Evolutionary conservation across 805 yeast genomes (phyloP).

Genomic region (Candida patagonica): DNA sequence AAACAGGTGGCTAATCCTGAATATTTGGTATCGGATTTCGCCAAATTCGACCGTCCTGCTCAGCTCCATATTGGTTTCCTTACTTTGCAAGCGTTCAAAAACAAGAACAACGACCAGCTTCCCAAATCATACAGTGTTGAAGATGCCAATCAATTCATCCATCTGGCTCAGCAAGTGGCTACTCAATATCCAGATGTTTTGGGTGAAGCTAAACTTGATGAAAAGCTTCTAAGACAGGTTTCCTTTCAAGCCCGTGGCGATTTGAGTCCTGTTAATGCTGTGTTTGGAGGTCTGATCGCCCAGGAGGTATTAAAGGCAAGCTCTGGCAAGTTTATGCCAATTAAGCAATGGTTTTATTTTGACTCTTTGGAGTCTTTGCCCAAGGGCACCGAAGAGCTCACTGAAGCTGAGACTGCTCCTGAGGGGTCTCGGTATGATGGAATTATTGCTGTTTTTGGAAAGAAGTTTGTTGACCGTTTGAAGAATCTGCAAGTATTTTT

Average conservation of each 20-base stretch:
- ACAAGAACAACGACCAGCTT: constrained; percentile 49
- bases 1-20: constrained; percentile 73
- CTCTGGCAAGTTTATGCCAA: constrained; percentile 91
- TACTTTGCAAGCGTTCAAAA: constrained; percentile 70
- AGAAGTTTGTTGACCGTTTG: constrained; percentile 60
- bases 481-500: constrained; percentile 76
- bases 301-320: constrained; percentile 95
- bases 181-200: constrained; percentile 49
- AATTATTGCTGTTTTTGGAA: constrained; percentile 93
- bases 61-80: constrained; percentile 89
- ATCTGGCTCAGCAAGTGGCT: constrained; percentile 51
- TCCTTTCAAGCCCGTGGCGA: constrained; percentile 88
- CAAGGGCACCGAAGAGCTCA: constrained; percentile 36
- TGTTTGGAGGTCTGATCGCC: constrained; percentile 89
- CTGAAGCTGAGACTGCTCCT: constrained; percentile 65
- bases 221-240: constrained; percentile 57
- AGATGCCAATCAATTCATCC: constrained; percentile 62
- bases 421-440: constrained; percentile 78
- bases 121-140: constrained; percentile 71
- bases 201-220: constrained; percentile 50
- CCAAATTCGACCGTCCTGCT: constrained; percentile 86
- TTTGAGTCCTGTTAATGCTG: constrained; percentile 79
- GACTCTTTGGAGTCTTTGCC: constrained; percentile 93
- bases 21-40: constrained; percentile 73
- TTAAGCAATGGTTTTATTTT: constrained; percentile 85